A percentile compares a stretch with the other conserved stretches of the same genome.
These are phyloP conservation scores for Solanum ossicruentum DNA, from an alignment of 257 asterid genomes.

Conservation along the genomic window DNA sequence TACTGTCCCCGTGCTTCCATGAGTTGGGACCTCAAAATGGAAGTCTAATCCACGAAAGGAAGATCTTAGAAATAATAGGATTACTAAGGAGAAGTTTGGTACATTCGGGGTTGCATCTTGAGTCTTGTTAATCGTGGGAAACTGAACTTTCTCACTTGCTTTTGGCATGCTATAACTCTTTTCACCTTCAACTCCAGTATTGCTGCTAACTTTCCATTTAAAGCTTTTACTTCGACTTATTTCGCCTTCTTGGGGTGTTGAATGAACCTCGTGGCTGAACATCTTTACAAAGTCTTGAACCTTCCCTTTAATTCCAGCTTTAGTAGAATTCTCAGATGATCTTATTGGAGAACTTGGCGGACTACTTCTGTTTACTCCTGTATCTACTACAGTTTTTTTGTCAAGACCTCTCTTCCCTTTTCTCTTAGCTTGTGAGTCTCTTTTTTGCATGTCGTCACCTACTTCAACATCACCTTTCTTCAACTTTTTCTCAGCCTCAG, in stretches of 20 bases:
- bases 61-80: neutral
- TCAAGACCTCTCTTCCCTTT: neutral
- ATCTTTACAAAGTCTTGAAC: conserved; percentile 68
- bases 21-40: neutral
- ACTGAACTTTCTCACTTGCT: conserved; percentile 14
- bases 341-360: conserved; percentile 1
- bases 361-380: conserved; percentile 10
- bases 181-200: conserved; percentile 21
- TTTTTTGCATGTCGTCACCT: neutral
- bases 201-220: conserved; percentile 24
- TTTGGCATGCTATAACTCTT: conserved; percentile 14
- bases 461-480: conserved; percentile 19
- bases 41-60: neutral
- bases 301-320: conserved; percentile 42
- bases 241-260: conserved; percentile 15
- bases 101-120: conserved; percentile 40
- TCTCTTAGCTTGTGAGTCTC: neutral
- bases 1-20: neutral
- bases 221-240: conserved; percentile 21
- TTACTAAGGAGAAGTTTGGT: neutral
- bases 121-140: conserved; percentile 11
- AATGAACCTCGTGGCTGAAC: conserved; percentile 43
- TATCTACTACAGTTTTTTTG: conserved; percentile 5
- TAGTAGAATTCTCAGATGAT: conserved; percentile 13
- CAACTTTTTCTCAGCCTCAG: conserved; percentile 1